phyloP scores from a whole-genome alignment of 768 basidiomycete species.

The Termitomyces sp. region DNA sequence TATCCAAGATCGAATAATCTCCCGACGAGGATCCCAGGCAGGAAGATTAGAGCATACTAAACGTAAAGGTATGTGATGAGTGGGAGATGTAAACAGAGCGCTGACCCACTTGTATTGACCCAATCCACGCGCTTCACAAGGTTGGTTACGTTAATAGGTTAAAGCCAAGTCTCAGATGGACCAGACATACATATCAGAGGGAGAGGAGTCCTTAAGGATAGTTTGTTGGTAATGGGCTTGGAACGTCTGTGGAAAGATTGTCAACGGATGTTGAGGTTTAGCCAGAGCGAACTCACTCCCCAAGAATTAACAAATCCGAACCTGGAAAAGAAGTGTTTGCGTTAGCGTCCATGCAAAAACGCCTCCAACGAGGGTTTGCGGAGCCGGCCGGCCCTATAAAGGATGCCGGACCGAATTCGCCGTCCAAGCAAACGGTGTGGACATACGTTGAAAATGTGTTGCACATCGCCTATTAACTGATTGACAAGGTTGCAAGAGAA shows the following conservation, averaged over 20 bases:
- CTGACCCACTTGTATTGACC: conserved; percentile 5
- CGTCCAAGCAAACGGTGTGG: neutral
- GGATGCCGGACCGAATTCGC: neutral
- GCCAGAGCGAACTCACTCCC: conserved; percentile 43
- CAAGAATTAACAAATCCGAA: conserved; percentile 73
- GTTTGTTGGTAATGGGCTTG: conserved; percentile 6
- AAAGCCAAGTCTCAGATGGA: neutral
- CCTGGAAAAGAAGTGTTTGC: conserved; percentile 18
- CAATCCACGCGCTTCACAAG: conserved; percentile 6
- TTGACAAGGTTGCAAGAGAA: neutral
- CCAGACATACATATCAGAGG: conserved; percentile 3
- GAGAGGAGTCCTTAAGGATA: neutral
- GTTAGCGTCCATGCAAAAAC: neutral
- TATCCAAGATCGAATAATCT: conserved; percentile 69
- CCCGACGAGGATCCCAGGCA: conserved; percentile 59
- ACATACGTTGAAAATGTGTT: conserved; percentile 42
- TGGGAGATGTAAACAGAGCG: neutral
- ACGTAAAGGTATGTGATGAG: neutral
- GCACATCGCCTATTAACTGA: conserved; percentile 34
- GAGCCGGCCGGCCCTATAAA: neutral
- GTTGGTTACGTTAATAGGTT: neutral
- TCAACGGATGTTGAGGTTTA: neutral
- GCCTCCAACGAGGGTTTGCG: neutral
- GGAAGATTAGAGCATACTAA: conserved; percentile 58
- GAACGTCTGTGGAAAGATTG: neutral